Conservation (phyloP, 345 rosid species). For the Gossypium bickii region DNA sequence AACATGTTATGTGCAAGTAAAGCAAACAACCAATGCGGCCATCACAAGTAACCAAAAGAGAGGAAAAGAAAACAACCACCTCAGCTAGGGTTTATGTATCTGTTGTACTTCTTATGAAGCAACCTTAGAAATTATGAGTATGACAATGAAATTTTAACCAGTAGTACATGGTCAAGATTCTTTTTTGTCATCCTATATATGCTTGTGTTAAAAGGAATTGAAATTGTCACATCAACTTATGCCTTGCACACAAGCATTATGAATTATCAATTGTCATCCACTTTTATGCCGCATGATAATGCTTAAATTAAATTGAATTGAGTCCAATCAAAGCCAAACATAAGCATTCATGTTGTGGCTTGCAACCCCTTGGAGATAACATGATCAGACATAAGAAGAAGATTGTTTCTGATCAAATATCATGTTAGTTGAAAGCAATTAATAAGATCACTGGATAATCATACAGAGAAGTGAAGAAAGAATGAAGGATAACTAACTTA, state of each 20-base stretch:
- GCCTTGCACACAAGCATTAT: not conserved
- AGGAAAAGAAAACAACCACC: not conserved
- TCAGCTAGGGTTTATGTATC: not conserved
- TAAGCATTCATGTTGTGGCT: not conserved
- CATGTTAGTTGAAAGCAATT: not conserved
- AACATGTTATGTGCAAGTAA: not conserved
- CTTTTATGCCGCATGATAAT: not conserved
- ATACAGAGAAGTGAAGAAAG: not conserved
- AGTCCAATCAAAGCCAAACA: not conserved
- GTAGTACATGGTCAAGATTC: not conserved
- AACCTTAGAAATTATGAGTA: not conserved
- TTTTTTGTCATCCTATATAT: not conserved
- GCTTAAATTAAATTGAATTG: slow-evolving; percentile 1
- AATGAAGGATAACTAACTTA: not conserved
- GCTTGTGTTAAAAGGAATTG: slow-evolving; percentile 1
- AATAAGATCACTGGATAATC: not conserved
- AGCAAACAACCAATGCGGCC: not conserved
- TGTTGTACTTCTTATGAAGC: not conserved
- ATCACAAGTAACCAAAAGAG: not conserved
- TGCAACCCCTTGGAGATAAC: not conserved
- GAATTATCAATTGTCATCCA: not conserved
- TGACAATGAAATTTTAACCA: not conserved
- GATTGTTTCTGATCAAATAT: not conserved
- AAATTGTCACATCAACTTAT: not conserved
- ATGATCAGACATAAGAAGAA: not conserved